Conservation (phyloP, 177 flowering plant genomes). For the Vitis hybrid region DNA sequence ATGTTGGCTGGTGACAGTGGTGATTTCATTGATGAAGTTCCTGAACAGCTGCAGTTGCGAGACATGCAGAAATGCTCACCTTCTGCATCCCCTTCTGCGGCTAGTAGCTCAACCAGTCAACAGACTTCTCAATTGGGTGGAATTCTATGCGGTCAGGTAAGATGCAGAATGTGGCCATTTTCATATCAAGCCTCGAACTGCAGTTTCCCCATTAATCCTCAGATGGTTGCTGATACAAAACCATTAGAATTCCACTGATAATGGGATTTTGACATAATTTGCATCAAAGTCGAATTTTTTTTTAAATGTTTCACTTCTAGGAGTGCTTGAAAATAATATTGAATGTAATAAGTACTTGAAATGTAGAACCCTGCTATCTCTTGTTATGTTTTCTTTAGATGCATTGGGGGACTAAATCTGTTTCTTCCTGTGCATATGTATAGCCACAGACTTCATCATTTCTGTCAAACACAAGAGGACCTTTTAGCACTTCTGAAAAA, state of each 20-base stretch:
- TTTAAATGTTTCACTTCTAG: no score
- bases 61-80: constrained; percentile 16
- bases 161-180: neutral
- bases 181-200: neutral
- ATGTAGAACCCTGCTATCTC: no score
- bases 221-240: neutral
- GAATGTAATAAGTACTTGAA: no score
- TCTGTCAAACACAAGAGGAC: constrained; percentile 9
- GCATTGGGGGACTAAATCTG: neutral
- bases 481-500: constrained; percentile 18
- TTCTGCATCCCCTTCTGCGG: constrained; percentile 12
- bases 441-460: constrained; percentile 16
- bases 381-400: no score
- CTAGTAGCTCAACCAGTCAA: constrained; percentile 12
- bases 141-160: constrained; percentile 24
- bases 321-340: no score
- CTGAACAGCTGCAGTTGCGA: constrained; percentile 7
- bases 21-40: constrained; percentile 10
- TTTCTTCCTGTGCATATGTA: constrained; percentile 8
- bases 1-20: neutral
- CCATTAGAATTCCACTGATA: neutral
- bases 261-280: no score
- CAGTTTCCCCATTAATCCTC: neutral
- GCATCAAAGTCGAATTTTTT: no score
- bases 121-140: constrained; percentile 3